Base-by-base conservation (phyloP, 2,329 filamentous ascomycete species). In the Neurospora crassa region DNA sequence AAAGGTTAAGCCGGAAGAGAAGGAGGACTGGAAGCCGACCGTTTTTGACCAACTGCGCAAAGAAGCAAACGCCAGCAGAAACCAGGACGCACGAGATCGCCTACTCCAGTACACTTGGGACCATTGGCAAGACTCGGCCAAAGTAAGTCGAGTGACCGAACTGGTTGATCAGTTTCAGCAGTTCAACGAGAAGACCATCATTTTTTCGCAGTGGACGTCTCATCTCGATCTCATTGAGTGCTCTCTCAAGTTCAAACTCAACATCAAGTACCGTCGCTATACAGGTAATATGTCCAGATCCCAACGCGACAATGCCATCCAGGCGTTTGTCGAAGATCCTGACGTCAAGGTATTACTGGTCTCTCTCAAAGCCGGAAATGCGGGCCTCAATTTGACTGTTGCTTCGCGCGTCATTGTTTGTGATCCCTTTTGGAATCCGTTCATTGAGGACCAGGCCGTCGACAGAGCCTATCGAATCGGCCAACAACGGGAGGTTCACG, bases 381-480 rank as follows among this genome's bases (percentile, higher is more conserved):
- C 94, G 0, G 94, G 94, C 1, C 86, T 97, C 67, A 97, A 97
- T 77, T 85, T 97, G 29, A 92, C 91, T 47, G 88, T 89, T 20
- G 94, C 94, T 0, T 93, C 90, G 1, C 91, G 93, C 74, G 92
- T 97, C 75, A 93, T 97, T 79, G 92, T 97, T 74, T 89, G 97
- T 78, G 94, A 97, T 78, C 94, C 94, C 0, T 97, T 96, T 82
- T 97, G 93, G 93, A 97, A 97, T 74, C 94, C 94, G 0, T 97
- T 91, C 78, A 91, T 96, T 68, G 94, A 97, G 81, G 93, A 94
- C 80, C 94, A 97, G 81, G 94, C 94, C 4, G 90, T 97, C 69
- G 94, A 97, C 79, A 91, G 94, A 29, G 92, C 94, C 2, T 91
- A 97, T 80, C 91, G 94, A 11, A 94, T 97, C 75, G 94, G 94